phyloP scores from a whole-genome alignment of 2,329 filamentous ascomycete genomes.

The Canariomyces notabilis region DNA sequence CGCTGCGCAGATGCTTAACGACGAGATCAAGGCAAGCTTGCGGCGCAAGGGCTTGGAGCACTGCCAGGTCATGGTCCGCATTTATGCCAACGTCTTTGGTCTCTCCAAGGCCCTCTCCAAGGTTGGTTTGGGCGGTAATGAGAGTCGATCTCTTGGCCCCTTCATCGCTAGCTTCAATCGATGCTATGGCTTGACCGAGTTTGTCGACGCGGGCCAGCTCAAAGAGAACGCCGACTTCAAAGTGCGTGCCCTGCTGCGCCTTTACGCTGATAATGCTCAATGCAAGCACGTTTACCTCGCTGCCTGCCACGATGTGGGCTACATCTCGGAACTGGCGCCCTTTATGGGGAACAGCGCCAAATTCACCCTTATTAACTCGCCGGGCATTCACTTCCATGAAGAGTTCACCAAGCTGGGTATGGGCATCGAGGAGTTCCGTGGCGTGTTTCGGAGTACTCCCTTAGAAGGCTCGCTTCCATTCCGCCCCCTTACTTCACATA shows the following conservation, averaged over 20 bases:
- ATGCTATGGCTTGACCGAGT: conserved; percentile 54
- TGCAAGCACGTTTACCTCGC: conserved; percentile 63
- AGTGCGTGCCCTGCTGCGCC: conserved; percentile 43
- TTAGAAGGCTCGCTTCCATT: conserved; percentile 6
- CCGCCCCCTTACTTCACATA: neutral
- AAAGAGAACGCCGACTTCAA: conserved; percentile 59
- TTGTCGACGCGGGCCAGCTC: conserved; percentile 55
- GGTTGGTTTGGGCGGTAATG: conserved; percentile 44
- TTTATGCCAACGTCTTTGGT: conserved; percentile 52
- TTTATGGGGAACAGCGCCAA: conserved; percentile 44
- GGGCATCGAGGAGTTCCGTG: conserved; percentile 45
- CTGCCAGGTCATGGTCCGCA: conserved; percentile 50
- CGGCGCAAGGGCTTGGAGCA: conserved; percentile 43
- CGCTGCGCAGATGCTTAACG: conserved; percentile 50
- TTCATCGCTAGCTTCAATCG: conserved; percentile 55
- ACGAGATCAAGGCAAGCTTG: conserved; percentile 44
- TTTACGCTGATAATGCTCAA: conserved; percentile 53
- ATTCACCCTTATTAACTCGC: conserved; percentile 48
- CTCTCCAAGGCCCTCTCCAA: conserved; percentile 47
- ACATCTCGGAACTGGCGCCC: conserved; percentile 51
- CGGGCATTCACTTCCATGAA: conserved; percentile 33
- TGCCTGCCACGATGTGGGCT: conserved; percentile 56
- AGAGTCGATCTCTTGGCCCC: conserved; percentile 50
- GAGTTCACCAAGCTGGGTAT: conserved; percentile 50
- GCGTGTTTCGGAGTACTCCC: conserved; percentile 41